Percentiles rank a stretch among this genome's conserved stretches.
Evolutionary conservation across 1,139 yeast genomes (phyloP).

Genomic region (Saccharomyces hybrid): DNA sequence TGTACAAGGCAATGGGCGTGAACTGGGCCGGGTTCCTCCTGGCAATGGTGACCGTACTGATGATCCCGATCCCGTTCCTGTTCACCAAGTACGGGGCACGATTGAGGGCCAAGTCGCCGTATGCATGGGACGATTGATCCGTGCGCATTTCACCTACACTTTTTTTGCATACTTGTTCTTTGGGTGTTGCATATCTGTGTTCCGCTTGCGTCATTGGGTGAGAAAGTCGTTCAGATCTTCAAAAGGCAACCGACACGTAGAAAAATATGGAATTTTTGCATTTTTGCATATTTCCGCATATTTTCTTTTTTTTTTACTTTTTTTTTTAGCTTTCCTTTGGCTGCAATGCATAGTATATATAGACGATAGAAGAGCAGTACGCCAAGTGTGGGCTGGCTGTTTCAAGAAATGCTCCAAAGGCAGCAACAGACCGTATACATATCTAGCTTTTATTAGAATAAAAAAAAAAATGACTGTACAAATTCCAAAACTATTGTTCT

Average conservation of each 20-base stretch:
- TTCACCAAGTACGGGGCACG: conserved; percentile 58
- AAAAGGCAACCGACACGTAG: not conserved
- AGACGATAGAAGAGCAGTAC: not conserved
- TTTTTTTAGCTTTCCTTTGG: not conserved
- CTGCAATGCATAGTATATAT: not conserved
- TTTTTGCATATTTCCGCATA: not conserved
- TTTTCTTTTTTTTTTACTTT: not conserved
- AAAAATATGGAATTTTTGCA: not conserved
- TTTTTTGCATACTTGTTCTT: not conserved
- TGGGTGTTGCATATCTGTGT: not conserved
- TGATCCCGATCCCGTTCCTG: conserved; percentile 70
- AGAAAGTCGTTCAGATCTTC: not conserved
- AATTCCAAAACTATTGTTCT: conserved; percentile 38
- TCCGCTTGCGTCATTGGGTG: not conserved
- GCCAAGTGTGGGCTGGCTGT: not conserved
- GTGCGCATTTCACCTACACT: no score
- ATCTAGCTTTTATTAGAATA: no score
- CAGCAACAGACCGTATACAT: not conserved
- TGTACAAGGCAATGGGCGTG: conserved; percentile 48
- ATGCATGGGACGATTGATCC: conserved; percentile 31
- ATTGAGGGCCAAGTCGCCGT: conserved; percentile 58
- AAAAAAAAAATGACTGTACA: conserved; percentile 11
- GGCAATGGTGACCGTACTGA: conserved; percentile 46
- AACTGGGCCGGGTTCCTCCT: conserved; percentile 57
- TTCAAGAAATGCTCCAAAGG: not conserved